Conservation (phyloP, 805 yeast species). For the Metschnikowia koreensis region DNA sequence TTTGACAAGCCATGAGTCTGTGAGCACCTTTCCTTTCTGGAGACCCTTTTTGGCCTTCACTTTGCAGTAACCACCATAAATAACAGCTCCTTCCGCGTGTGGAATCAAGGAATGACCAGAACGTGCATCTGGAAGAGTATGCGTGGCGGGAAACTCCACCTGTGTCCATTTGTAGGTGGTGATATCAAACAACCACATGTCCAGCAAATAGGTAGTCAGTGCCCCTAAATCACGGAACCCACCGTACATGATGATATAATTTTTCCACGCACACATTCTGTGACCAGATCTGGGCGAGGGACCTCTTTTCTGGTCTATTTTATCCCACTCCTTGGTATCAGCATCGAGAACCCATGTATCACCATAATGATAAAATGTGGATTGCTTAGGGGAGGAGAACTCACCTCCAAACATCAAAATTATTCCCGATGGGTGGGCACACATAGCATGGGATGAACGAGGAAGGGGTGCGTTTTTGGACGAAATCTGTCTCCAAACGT, state of each 20-base stretch:
- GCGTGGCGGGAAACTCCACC: constrained; percentile 79
- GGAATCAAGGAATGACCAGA: constrained; percentile 91
- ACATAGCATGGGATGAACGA: constrained; percentile 90
- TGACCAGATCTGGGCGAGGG: constrained; percentile 93
- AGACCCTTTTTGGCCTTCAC: constrained; percentile 85
- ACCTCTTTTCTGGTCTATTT: constrained; percentile 69
- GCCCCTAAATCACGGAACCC: constrained; percentile 90
- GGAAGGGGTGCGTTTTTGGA: constrained; percentile 91
- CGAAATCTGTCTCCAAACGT: constrained; percentile 73
- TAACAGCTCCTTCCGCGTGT: constrained; percentile 71
- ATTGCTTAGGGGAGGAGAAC: constrained; percentile 93
- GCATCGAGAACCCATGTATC: constrained; percentile 95
- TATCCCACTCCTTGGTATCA: constrained; percentile 83
- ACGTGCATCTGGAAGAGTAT: constrained; percentile 82
- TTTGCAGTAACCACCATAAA: constrained; percentile 94
- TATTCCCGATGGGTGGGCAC: constrained; percentile 87
- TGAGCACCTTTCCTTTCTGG: constrained; percentile 85
- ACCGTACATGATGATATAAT: constrained; percentile 79
- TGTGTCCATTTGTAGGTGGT: constrained; percentile 89
- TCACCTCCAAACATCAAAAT: constrained; percentile 93
- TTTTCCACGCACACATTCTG: constrained; percentile 88
- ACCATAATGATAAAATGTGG: constrained; percentile 92
- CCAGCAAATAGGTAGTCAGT: constrained; percentile 78
- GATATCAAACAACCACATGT: constrained; percentile 90
- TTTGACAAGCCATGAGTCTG: constrained; percentile 82